Evolutionary conservation across 2,329 filamentous ascomycete species (phyloP), one percentile per base, ranked within the genome.

Genomic region (Alternaria gaisen): DNA sequence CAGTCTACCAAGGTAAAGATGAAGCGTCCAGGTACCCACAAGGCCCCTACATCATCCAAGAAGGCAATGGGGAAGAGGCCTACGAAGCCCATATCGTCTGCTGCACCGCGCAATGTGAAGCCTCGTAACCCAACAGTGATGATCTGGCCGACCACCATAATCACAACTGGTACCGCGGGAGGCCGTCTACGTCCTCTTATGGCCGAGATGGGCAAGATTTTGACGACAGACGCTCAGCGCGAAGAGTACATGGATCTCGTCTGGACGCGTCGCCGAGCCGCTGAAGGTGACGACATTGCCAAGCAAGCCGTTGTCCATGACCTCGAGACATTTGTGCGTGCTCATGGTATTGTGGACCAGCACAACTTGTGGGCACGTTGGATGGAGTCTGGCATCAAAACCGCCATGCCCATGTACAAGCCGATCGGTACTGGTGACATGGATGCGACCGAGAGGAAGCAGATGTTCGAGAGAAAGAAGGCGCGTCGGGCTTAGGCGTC

Each of bases 361-460:
- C 58, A 60, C 16, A 50, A 50, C 32, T 20, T 34, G 3, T 50
- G 46, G 46, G 46, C 46, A 12, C 46, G 46, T n/a, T 50, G 46
- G 46, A 50, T 50, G 30, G 46, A 18, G 8, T 50, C 46, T 36
- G 46, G 46, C 20, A 22, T 50, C 5, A 50, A 50, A 30, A 18
- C 18, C 1, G 30, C 20, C 20, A 50, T 50, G 46, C 46, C 46
- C 14, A 50, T 50, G 46, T 50, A 24, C 22, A 50, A 24, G 7
- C 20, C 20, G 46, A 5, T n/a, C 4, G 46, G 46, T 26, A 50
- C 5, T 50, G 46, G 46, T 18, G 46, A 24, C 20, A 50, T 50
- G 46, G 32, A 50, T 8, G 32, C 32, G 32, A 30, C 22, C 2
- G 46, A 50, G 46, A 34, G 46, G 46, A 24, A 24, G 3, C 22